These are phyloP conservation scores for Davidsoniella australis DNA, from an alignment of 2,329 filamentous ascomycete genomes.

Conservation along the genomic window DNA sequence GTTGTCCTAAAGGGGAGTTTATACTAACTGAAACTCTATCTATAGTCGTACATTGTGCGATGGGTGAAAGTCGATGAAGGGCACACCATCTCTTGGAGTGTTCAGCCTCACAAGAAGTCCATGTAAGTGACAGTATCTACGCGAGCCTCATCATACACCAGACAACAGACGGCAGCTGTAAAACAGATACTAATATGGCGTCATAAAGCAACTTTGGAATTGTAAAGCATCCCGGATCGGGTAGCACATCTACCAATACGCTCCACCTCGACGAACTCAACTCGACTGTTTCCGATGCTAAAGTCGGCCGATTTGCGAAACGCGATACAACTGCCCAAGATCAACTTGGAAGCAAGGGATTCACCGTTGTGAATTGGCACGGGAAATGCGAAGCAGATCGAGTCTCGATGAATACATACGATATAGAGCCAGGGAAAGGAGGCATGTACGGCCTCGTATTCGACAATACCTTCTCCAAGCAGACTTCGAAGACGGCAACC, in stretches of 20 bases:
- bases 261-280: constrained; percentile 27
- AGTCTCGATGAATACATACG: constrained; percentile 76
- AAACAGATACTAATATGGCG: not conserved
- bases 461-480: constrained; percentile 97
- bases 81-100: constrained; percentile 91
- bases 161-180: not conserved
- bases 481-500: constrained; percentile 82
- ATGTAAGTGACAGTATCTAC: constrained; percentile 35
- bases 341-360: constrained; percentile 47
- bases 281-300: constrained; percentile 27
- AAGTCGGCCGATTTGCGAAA: constrained; percentile 31
- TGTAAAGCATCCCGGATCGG: constrained; percentile 83
- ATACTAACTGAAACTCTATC: constrained; percentile 9
- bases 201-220: constrained; percentile 73
- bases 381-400: constrained; percentile 95
- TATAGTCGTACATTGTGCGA: constrained; percentile 87
- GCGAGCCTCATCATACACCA: constrained; percentile 13
- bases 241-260: constrained; percentile 31
- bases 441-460: constrained; percentile 96
- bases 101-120: constrained; percentile 95
- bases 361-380: constrained; percentile 63
- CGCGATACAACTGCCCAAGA: constrained; percentile 46
- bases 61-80: constrained; percentile 87
- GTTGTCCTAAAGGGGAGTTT: constrained; percentile 13
- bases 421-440: constrained; percentile 55